phyloP scores from a whole-genome alignment of 768 basidiomycete genomes.

The Russula griseocarnosa region DNA sequence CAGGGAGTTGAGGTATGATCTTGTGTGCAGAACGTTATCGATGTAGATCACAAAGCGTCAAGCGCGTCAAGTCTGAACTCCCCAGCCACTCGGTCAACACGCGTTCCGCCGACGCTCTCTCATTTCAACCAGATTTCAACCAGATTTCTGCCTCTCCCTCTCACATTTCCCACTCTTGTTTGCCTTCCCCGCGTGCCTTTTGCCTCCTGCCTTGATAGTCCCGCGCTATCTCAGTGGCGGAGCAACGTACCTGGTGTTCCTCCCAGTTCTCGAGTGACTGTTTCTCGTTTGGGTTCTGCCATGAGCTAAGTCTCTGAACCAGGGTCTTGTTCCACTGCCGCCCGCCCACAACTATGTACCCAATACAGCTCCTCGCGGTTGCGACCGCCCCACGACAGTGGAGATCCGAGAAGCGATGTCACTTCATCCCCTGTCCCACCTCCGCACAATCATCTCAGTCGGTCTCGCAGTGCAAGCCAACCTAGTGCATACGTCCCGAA shows the following conservation, averaged over 20 bases:
- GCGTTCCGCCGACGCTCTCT: no score
- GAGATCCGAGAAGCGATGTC: slow-evolving; percentile 13
- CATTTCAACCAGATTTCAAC: no score
- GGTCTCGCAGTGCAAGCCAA: slow-evolving; percentile 77
- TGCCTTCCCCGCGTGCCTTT: no score
- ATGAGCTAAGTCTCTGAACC: slow-evolving; percentile 25
- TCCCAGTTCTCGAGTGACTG: slow-evolving; percentile 10
- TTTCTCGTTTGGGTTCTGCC: slow-evolving; percentile 19
- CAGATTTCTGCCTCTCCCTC: no score
- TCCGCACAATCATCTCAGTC: slow-evolving; percentile 37
- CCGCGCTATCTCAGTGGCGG: slow-evolving; percentile 27
- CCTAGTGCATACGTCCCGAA: slow-evolving; percentile 65
- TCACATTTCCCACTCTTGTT: no score
- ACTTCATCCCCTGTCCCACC: slow-evolving; percentile 27
- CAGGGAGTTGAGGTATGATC: no score
- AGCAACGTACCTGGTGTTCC: slow-evolving; percentile 27
- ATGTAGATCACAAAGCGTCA: no score
- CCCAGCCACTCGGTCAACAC: no score
- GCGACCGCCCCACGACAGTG: slow-evolving; percentile 21
- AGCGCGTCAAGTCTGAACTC: no score
- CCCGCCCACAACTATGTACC: slow-evolving; percentile 24
- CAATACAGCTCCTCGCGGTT: slow-evolving; percentile 26
- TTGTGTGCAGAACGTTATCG: no score
- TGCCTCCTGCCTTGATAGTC: no score
- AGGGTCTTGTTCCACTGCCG: slow-evolving; percentile 1